Percentiles rank a stretch among this genome's conserved stretches.
Conservation (phyloP, 768 basidiomycete species). For the Suillus placidus region DNA sequence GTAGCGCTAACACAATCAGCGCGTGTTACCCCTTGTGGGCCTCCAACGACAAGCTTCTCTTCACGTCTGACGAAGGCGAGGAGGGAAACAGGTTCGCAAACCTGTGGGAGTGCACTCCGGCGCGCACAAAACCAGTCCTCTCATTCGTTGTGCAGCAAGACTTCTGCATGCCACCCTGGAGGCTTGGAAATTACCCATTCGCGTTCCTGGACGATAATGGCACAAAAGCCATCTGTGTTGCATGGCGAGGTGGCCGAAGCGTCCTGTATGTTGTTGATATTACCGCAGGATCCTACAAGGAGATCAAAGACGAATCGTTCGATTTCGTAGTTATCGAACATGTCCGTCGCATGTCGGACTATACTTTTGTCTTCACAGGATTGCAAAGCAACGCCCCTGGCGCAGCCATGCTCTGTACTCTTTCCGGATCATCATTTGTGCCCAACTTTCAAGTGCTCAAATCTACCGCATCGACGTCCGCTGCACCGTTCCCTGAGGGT, state of each 20-base stretch:
- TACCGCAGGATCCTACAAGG: slow-evolving; percentile 25
- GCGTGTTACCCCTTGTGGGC: slow-evolving; percentile 66
- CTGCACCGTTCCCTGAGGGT: slow-evolving; percentile 7
- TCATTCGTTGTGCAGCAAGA: slow-evolving; percentile 45
- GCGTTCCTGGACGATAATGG: slow-evolving; percentile 42
- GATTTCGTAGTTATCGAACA: slow-evolving; percentile 35
- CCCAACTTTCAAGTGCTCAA: slow-evolving; percentile 26
- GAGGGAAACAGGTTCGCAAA: slow-evolving; percentile 68
- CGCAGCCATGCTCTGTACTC: slow-evolving; percentile 33
- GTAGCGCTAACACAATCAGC: slow-evolving; percentile 20
- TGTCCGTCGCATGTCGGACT: slow-evolving; percentile 28
- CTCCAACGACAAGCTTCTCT: slow-evolving; percentile 56
- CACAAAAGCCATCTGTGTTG: slow-evolving; percentile 32
- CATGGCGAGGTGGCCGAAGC: slow-evolving; percentile 36
- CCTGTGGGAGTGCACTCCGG: slow-evolving; percentile 55
- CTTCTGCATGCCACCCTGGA: slow-evolving; percentile 61
- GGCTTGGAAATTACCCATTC: slow-evolving; percentile 50
- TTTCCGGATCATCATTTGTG: slow-evolving; percentile 26
- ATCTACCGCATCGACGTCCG: slow-evolving; percentile 24
- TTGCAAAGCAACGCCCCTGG: slow-evolving; percentile 34
- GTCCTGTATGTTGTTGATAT: slow-evolving; percentile 38
- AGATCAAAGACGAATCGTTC: slow-evolving; percentile 26
- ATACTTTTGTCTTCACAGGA: slow-evolving; percentile 37
- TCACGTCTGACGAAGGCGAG: slow-evolving; percentile 61
- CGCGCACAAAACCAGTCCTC: slow-evolving; percentile 11